Evolutionary conservation across 257 asterid species (phyloP), one percentile per base, ranked within the genome.

Genomic region (Nyctanthes arbortristis): DNA sequence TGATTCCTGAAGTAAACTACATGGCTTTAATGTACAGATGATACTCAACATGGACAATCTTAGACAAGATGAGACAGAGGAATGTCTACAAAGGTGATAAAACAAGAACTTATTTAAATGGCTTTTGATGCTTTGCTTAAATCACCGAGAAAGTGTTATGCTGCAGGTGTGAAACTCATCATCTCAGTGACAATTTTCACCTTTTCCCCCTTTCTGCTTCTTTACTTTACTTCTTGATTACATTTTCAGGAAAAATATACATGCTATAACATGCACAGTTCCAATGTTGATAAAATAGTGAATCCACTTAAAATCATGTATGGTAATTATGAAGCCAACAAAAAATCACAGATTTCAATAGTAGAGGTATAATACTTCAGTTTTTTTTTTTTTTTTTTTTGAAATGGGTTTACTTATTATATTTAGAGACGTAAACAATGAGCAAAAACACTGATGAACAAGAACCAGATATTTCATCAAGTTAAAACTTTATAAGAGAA

Each of bases 1-100:
- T 49, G 99, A 93, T 69, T 91, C 99, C 97, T 93, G 89, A 73
- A 70, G 65, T 18, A 69, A 70, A 73, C 64, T 18, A 79, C 47
- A 63, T 49, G 32, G 61, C 12, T 66, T 74, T 72, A 76, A 63
- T 66, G 69, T 78, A 76, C 70, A 67, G 65, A 68, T n/a, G 35
- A 29, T 9, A 68, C 25, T 13, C 30, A 55, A 9, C 9, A 25
- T 68, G 33, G n/a, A 8, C 5, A 43, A 58, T 29, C 58, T 54
- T 59, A 58, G 67, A 68, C 35, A 24, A 28, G 30, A 52, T 7
- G 10, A 39, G 13, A 39, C 59, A 52, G 2, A 52, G 24, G 31
- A 52, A 10, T 24, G 59, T 52, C 30, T 20, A 49, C 18, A 49
- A 49, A 49, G 7, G 58, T 22, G 18, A 0, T 49, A 49, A 28